Base-by-base conservation (phyloP, 2,329 filamentous ascomycete species). In the Trichoderma koningii region DNA sequence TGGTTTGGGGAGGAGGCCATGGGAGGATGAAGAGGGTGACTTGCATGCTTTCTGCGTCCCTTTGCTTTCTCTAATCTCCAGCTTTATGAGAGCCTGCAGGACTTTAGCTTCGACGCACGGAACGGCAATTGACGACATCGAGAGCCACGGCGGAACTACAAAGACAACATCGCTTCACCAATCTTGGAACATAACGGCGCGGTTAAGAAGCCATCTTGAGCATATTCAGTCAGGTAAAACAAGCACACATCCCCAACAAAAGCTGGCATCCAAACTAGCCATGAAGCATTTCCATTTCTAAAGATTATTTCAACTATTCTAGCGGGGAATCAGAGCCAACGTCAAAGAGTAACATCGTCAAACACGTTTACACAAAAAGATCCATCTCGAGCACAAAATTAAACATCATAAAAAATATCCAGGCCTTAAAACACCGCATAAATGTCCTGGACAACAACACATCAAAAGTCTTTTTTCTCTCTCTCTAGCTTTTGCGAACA, bases 201-300 rank as follows among this genome's bases (percentile, higher is more conserved):
- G 3, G 21, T 23, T 23, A 23, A 23, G 21, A 23, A 23, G 21
- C 21, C 21, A 23, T 23, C 21, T 23, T 23, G 21, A 23, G 21
- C 21, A 23, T 23, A 15, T 17, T 28, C 23, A 6, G 9, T 26
- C 15, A 50, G 9, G 23, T 28, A 50, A 28, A n/a, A 1, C 14
- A 9, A 45, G 19, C 42, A 19, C 17, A 19, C 21, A 23, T 5
- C n/a, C 2, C 10, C 42, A 6, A 45, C 7, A 21, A 7, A 9
- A 3, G 21, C 21, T 23, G 21, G 21, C 21, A 23, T 23, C 21
- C 21, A 21, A 47, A 51, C 10, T 52, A 51, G 56, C 56, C 45
- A 51, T 60, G 56, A 60, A 60, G 56, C 56, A 60, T 60, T 42
- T 51, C 42, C 47, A 26, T 60, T 50, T 60, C 56, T 60, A 60